Base-by-base conservation (phyloP, 1,284 basidiomycete species). In the Ceratobasidium sp. region DNA sequence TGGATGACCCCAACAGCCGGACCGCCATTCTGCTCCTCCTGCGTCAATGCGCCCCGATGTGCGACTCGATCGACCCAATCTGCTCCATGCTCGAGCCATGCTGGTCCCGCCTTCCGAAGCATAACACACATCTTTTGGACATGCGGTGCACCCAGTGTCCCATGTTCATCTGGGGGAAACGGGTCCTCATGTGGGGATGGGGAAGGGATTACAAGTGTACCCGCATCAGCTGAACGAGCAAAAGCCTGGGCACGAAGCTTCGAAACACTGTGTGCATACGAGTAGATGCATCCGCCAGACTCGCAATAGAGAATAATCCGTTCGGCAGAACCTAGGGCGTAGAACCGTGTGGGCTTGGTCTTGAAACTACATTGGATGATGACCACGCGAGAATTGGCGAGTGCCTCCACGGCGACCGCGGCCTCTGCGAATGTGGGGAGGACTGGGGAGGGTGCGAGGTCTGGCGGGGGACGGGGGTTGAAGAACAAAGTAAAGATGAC, bases 271-370 rank as follows among this genome's bases (percentile, higher is more conserved):
- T 73, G 71, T 27, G 41, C 50, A 24, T 73, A 54, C 22, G 71
- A 73, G 36, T 73, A 73, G 4, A 73, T 59, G 36, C 71, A 73
- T 41, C 71, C 59, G 31, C 71, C 71, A 44, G 71, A 63, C 36
- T 73, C 71, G 60, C 71, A 73, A 56, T 73, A 73, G 29, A 73
- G 71, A 29, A 73, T 63, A 17, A 73, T 64, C 11, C 50, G 60
- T 41, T 73, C 71, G 11, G 71, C 71, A 36, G 71, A 73, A n/a
- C 71, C 71, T n/a, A 73, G 71, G 47, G 71, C 71, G 36, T 73
- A 73, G 51, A 64, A 73, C n/a, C 71, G 48, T 17, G 71, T 73
- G 2, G 71, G 71, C 45, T 73, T 73, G 50, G 60, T 73, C 22
- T 47, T 47, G 45, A 73, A 73, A 29, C 33, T 60, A 24, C 71